phyloP scores from a whole-genome alignment of 2,329 filamentous ascomycete species.

The Dactylellina drechsleri region DNA sequence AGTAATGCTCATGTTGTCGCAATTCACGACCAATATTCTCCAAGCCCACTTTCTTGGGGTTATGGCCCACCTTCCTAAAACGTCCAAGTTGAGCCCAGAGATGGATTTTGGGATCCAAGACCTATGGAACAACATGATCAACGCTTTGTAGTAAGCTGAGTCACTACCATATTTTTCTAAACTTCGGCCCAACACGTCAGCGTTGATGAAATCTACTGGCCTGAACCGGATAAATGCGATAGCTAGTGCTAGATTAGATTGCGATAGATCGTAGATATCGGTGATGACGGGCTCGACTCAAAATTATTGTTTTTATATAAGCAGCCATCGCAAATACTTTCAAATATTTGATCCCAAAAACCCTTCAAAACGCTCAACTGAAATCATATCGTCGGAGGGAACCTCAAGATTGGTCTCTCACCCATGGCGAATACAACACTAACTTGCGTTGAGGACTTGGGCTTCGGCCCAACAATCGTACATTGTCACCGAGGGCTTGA shows the following conservation, averaged over 20 bases:
- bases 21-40: too few relatives aligned
- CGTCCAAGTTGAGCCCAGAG: background rate
- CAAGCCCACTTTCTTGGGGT: too few relatives aligned
- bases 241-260: background rate
- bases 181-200: conserved; percentile 35
- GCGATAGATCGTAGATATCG: too few relatives aligned
- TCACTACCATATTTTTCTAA: background rate
- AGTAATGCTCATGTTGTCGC: too few relatives aligned
- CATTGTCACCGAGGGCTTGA: conserved; percentile 39
- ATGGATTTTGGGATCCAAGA: too few relatives aligned
- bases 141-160: background rate
- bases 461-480: conserved; percentile 40
- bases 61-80: background rate
- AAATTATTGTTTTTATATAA: too few relatives aligned
- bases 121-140: too few relatives aligned
- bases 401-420: background rate
- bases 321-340: too few relatives aligned
- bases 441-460: conserved; percentile 31
- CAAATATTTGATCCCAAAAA: too few relatives aligned
- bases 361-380: too few relatives aligned
- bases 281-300: too few relatives aligned
- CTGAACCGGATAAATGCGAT: background rate
- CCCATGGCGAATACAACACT: conserved; percentile 31
- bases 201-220: background rate
- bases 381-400: background rate